phyloP scores from a whole-genome alignment of 176 grass and related monocot species.

The Hordeum vulgare region MorexV3_pseudomolecules_assembly NC_058521.1:605823136-605823635 shows the following conservation, averaged over 20 bases:
- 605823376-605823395: not conserved
- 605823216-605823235: conserved; percentile 84
- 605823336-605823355: not conserved
- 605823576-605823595: conserved; percentile 3
- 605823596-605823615: not conserved
- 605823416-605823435: not conserved
- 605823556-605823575: not conserved
- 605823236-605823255: conserved; percentile 96
- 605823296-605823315: not conserved
- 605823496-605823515: no score
- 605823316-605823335: not conserved
- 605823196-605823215: conserved; percentile 86
- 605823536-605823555: not conserved
- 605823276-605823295: not conserved
- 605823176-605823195: conserved; percentile 75
- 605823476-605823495: no score
- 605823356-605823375: not conserved
- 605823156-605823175: conserved; percentile 3
- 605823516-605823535: not conserved
- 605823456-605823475: no score
- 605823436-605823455: no score
- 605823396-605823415: not conserved
- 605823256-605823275: conserved; percentile 79
- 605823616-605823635: not conserved
- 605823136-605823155: not conserved